phyloP scores from a whole-genome alignment of 306 rosid species.

The Prosopis cineraria region DNA sequence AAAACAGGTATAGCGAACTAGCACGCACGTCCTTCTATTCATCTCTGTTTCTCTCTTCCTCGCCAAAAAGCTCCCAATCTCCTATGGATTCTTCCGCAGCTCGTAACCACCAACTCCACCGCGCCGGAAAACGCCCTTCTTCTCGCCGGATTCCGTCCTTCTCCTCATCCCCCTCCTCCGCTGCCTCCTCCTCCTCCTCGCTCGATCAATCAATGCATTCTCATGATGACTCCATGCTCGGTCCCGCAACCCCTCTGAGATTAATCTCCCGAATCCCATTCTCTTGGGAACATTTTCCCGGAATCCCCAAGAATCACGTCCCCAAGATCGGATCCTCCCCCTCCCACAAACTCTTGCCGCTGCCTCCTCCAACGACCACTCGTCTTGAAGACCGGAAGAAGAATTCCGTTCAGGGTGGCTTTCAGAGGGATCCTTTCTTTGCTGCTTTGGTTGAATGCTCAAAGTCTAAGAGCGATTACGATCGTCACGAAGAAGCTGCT shows the following conservation, averaged over 20 bases:
- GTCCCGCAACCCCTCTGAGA: conserved; percentile 53
- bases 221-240: conserved; percentile 48
- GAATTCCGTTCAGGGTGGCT: conserved; percentile 10
- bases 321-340: conserved; percentile 49
- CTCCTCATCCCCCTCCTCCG: conserved; percentile 55
- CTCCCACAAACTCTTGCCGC: conserved; percentile 56
- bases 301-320: conserved; percentile 71
- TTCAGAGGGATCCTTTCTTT: conserved; percentile 76
- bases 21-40: too few relatives aligned
- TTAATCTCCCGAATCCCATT: conserved; percentile 81
- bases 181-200: conserved; percentile 51
- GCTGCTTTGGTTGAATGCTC: conserved; percentile 90
- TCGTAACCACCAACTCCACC: conserved; percentile 23
- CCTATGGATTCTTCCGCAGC: conserved; percentile 55
- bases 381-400: conserved; percentile 49
- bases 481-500: conserved; percentile 16
- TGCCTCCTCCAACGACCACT: conserved; percentile 60
- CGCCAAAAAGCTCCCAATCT: not conserved
- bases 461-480: conserved; percentile 47
- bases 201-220: conserved; percentile 42
- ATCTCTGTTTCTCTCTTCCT: conserved; percentile 29
- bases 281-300: conserved; percentile 96
- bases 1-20: conserved; percentile 23
- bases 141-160: conserved; percentile 55
- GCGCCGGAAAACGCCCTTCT: conserved; percentile 42